Percentiles rank a stretch among this genome's conserved stretches.
Conservation (phyloP, 768 basidiomycete genomes). For the Lanmaoa rubissima region DNA sequence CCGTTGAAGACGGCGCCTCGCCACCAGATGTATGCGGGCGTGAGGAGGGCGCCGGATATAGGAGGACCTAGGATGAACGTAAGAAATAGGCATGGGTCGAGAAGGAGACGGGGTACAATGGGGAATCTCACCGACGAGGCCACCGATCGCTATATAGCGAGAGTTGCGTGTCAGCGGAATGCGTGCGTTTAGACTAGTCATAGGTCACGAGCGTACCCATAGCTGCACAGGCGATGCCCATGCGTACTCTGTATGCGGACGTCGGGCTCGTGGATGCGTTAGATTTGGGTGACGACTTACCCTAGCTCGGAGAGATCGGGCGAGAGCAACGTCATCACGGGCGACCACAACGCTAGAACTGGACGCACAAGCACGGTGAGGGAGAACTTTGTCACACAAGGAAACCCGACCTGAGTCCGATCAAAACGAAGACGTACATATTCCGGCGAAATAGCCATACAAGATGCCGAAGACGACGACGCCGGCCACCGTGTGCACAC, state of each 20-base stretch:
- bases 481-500: conserved; percentile 37
- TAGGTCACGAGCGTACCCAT: conserved; percentile 33
- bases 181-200: not conserved
- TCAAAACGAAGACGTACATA: conserved; percentile 30
- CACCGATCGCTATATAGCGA: not conserved
- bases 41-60: conserved; percentile 55
- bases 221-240: conserved; percentile 50
- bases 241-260: conserved; percentile 31
- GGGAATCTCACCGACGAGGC: conserved; percentile 18
- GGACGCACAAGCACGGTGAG: not conserved
- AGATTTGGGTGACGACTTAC: conserved; percentile 12
- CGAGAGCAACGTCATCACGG: conserved; percentile 44
- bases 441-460: conserved; percentile 55
- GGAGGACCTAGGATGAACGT: conserved; percentile 41
- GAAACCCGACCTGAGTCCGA: not conserved
- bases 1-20: conserved; percentile 54
- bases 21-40: conserved; percentile 55
- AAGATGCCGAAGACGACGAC: conserved; percentile 43
- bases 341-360: conserved; percentile 43
- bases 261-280: not conserved
- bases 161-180: not conserved
- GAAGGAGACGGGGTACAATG: too few relatives aligned
- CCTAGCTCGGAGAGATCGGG: conserved; percentile 53
- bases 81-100: not conserved
- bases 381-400: not conserved